phyloP scores from a whole-genome alignment of 2,329 filamentous ascomycete genomes.

The Colletotrichum lindemuthianum region DNA sequence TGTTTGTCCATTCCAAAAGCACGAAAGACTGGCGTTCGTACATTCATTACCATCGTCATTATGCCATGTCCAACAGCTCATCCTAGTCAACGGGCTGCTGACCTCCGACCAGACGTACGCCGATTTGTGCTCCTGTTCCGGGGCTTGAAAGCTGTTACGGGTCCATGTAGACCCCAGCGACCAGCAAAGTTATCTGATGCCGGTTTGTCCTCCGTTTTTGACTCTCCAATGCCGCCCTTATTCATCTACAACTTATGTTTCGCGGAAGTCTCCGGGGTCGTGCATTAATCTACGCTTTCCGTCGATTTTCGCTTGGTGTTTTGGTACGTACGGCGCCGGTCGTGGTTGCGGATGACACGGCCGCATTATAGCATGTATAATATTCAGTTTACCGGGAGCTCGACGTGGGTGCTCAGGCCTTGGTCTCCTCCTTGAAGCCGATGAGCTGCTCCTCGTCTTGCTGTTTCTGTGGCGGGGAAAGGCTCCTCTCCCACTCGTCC shows the following conservation, averaged over 20 bases:
- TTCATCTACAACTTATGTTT: neutral
- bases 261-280: too few species aligned
- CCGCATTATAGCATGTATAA: neutral
- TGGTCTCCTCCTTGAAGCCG: constrained; percentile 35
- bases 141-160: constrained; percentile 14
- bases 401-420: constrained; percentile 13
- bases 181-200: too few species aligned
- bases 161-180: neutral
- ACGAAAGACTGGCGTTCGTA: constrained; percentile 31
- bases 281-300: too few species aligned
- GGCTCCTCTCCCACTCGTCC: constrained; percentile 88
- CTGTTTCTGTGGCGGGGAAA: constrained; percentile 61
- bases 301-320: too few species aligned
- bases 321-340: too few species aligned
- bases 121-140: constrained; percentile 14
- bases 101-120: constrained; percentile 31
- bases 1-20: constrained; percentile 25
- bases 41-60: constrained; percentile 37
- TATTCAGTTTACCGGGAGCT: neutral
- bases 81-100: constrained; percentile 27
- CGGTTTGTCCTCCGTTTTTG: too few species aligned
- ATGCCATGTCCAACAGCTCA: constrained; percentile 31
- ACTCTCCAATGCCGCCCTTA: neutral
- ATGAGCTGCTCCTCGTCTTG: constrained; percentile 27
- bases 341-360: too few species aligned